Conservation (phyloP, 352 stramenopile genomes). For the Globisporangium viniferum region DNA sequence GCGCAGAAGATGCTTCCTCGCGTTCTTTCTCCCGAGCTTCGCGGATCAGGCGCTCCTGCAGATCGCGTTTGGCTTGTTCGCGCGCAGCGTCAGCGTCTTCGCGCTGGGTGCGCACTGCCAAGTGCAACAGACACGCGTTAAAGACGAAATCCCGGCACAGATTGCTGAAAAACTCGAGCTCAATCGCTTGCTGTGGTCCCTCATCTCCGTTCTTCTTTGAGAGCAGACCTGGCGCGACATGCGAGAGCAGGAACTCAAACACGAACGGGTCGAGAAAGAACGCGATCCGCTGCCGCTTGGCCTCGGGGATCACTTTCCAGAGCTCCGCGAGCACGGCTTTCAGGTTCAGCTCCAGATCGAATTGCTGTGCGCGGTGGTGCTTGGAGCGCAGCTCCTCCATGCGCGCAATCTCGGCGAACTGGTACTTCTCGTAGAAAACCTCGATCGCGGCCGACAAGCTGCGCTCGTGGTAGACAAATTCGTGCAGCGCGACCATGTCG, state of each 20-base stretch:
- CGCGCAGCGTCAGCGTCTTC: slow-evolving; percentile 31
- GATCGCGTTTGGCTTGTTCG: slow-evolving; percentile 15
- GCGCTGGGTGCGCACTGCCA: slow-evolving; percentile 42
- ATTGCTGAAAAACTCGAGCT: slow-evolving; percentile 53
- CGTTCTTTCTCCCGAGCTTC: slow-evolving; percentile 16
- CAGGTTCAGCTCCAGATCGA: slow-evolving; percentile 45
- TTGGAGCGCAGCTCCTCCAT: slow-evolving; percentile 64
- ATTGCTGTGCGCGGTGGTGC: slow-evolving; percentile 13
- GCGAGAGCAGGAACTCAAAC: slow-evolving; percentile 47
- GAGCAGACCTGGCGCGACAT: slow-evolving; percentile 38
- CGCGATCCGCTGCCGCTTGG: slow-evolving; percentile 40
- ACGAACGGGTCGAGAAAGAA: slow-evolving; percentile 69
- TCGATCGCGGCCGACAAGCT: slow-evolving; percentile 48
- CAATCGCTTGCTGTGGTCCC: slow-evolving; percentile 29
- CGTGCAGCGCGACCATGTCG: slow-evolving; percentile 31
- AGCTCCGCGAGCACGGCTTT: slow-evolving; percentile 45
- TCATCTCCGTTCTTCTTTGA: slow-evolving; percentile 11
- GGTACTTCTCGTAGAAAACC: slow-evolving; percentile 73
- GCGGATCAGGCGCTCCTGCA: slow-evolving; percentile 11
- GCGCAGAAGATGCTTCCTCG: slow-evolving; percentile 13
- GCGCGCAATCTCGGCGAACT: slow-evolving; percentile 70
- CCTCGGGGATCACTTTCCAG: slow-evolving; percentile 52
- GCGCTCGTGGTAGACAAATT: slow-evolving; percentile 45
- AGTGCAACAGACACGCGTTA: slow-evolving; percentile 44
- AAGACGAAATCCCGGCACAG: slow-evolving; percentile 64